Base-by-base conservation (phyloP, 768 basidiomycete genomes). In the Mycena maculata region DNA sequence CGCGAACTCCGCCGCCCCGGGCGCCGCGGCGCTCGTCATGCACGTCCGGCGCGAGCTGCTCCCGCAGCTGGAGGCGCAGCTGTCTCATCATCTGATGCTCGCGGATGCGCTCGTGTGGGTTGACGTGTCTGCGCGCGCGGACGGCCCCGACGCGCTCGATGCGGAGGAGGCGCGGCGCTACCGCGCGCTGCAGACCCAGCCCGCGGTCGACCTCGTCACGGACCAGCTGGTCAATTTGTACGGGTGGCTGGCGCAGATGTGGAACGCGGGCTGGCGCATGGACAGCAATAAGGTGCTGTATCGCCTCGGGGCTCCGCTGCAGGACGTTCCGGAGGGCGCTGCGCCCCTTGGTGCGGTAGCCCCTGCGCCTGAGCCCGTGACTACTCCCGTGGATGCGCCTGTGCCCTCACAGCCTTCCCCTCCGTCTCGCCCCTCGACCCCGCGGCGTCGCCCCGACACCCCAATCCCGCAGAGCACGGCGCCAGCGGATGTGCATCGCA, bases 71-170 rank as follows among this genome's bases (percentile, higher is more conserved):
- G 22, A 30, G 27, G 30, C n/a, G 4, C 59, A 52, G 11, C 3
- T 67, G 23, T 10, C 18, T 5, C 44, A 27, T 13, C 27, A 61
- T 31, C 47, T 67, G 1, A n/a, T 33, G 23, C 11, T 25, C 12
- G 65, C 65, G 27, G 65, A 67, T n/a, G 65, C 59, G 47, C 65
- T 67, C 18, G 60, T 67, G 2, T 67, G 65, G 65, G 53, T 45
- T n/a, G 65, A 67, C 52, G 47, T 67, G 12, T 4, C 47, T 10
- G 65, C 47, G 38, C 60, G 53, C 23, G 64, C 50, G 31, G 49
- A 23, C 18, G 28, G 54, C 39, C 53, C 52, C 2, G 45, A 60
- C 4, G 44, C 58, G 6, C 25, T 60, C 28, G 45, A 4, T 15
- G 13, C 25, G 4, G 58, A 47, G 1, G 49, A 50, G 10, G 65